A percentile compares a stretch with the other conserved stretches of the same genome.
phyloP scores from a whole-genome alignment of 306 rosid species.

The Gastrolobium bilobum region DNA sequence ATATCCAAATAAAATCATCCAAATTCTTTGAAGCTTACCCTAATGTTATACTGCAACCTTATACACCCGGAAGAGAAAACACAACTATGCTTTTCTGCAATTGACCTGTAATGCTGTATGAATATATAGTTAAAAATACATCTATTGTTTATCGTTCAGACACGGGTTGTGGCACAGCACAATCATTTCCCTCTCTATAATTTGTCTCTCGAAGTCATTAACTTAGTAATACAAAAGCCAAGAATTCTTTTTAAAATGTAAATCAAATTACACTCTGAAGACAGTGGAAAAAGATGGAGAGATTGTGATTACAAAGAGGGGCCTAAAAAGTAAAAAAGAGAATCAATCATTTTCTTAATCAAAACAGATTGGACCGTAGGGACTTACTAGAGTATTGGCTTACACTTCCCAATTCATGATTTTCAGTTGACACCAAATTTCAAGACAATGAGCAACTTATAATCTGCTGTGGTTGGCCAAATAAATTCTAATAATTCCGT shows the following conservation, averaged over 20 bases:
- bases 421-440: conserved; percentile 43
- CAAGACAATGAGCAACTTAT: conserved; percentile 54
- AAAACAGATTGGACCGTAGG: conserved; percentile 44
- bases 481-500: conserved; percentile 40
- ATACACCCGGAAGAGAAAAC: too few relatives aligned
- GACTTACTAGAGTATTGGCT: conserved; percentile 34
- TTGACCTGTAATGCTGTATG: too few relatives aligned
- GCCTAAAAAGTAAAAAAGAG: not conserved
- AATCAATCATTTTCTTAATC: conserved; percentile 35
- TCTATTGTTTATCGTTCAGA: not conserved
- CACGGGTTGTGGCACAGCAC: conserved; percentile 40
- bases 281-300: conserved; percentile 20
- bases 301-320: conserved; percentile 41
- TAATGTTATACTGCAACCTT: too few relatives aligned
- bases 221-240: conserved; percentile 47
- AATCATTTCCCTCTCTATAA: conserved; percentile 36
- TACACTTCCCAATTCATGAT: conserved; percentile 39
- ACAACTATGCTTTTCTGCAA: too few relatives aligned
- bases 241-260: conserved; percentile 36
- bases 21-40: too few relatives aligned
- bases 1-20: too few relatives aligned
- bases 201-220: conserved; percentile 34
- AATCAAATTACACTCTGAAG: conserved; percentile 46
- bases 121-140: not conserved
- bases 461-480: conserved; percentile 52